Evolutionary conservation across 495 filamentous ascomycete genomes (phyloP).

Genomic region (Staphylotrichum tortipilum): DNA sequence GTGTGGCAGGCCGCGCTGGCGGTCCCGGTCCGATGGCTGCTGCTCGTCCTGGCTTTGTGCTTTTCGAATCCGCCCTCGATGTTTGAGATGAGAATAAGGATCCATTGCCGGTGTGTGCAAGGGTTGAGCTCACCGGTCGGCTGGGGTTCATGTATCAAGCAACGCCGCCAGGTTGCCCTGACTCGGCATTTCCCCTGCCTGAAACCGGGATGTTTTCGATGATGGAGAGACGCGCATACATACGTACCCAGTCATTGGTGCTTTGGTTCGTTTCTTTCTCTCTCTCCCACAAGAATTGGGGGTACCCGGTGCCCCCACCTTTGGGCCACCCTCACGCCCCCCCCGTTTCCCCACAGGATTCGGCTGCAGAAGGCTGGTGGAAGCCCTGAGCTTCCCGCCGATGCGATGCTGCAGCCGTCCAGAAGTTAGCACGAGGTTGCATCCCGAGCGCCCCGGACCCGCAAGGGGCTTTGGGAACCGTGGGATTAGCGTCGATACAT

Average conservation of each 20-base stretch:
- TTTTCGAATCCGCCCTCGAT: neutral
- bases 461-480: slow-evolving; percentile 1
- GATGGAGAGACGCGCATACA: no score
- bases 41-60: no score
- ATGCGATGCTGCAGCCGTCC: slow-evolving; percentile 1
- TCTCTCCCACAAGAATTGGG: no score
- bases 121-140: slow-evolving; percentile 6
- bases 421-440: neutral
- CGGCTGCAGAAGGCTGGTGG: neutral
- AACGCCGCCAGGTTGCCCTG: no score
- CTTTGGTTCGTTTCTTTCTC: no score
- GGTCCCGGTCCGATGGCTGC: neutral
- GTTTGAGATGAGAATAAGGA: neutral
- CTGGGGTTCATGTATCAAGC: slow-evolving; percentile 1
- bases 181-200: slow-evolving; percentile 5
- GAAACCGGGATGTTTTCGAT: no score
- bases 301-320: no score
- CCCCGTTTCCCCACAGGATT: no score
- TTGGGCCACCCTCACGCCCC: no score
- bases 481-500: slow-evolving; percentile 1
- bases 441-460: slow-evolving; percentile 3
- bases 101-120: neutral
- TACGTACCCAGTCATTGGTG: no score
- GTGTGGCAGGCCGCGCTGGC: neutral
- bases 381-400: neutral